These are phyloP conservation scores for Botryotinia convoluta DNA, from an alignment of 2,329 filamentous ascomycete genomes.

Conservation along the genomic window DNA sequence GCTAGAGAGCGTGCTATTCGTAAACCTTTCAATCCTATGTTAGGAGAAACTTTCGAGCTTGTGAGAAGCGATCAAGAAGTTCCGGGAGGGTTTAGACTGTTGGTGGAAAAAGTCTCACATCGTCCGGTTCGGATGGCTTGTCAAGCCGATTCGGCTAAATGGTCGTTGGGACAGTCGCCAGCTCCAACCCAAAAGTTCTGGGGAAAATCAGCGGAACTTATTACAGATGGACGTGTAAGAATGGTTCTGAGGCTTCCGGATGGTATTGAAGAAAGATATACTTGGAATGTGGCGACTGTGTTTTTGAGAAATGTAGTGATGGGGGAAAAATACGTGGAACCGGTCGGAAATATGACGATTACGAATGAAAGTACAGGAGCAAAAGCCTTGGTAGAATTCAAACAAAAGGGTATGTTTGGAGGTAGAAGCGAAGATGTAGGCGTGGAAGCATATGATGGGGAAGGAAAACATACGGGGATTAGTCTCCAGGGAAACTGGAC, in stretches of 20 bases:
- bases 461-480: conserved; percentile 63
- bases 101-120: conserved; percentile 95
- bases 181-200: conserved; percentile 95
- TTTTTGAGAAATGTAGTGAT: conserved; percentile 96
- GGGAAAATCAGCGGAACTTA: conserved; percentile 94
- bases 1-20: conserved; percentile 88
- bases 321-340: conserved; percentile 97
- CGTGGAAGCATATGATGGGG: conserved; percentile 67
- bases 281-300: conserved; percentile 82
- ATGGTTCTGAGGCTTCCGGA: conserved; percentile 67
- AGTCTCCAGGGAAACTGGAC: conserved; percentile 86
- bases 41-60: conserved; percentile 93
- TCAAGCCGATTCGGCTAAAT: conserved; percentile 81
- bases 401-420: conserved; percentile 94
- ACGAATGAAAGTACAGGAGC: conserved; percentile 79
- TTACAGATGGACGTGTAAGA: conserved; percentile 83
- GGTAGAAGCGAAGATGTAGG: conserved; percentile 87
- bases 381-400: conserved; percentile 86
- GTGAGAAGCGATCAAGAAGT: conserved; percentile 76
- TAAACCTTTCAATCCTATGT: conserved; percentile 95
- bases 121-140: conserved; percentile 89
- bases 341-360: conserved; percentile 84
- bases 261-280: conserved; percentile 75
- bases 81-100: conserved; percentile 74
- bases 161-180: conserved; percentile 85